These are phyloP conservation scores for Geranium brycei DNA, from an alignment of 345 rosid species.

Conservation along the genomic window DNA sequence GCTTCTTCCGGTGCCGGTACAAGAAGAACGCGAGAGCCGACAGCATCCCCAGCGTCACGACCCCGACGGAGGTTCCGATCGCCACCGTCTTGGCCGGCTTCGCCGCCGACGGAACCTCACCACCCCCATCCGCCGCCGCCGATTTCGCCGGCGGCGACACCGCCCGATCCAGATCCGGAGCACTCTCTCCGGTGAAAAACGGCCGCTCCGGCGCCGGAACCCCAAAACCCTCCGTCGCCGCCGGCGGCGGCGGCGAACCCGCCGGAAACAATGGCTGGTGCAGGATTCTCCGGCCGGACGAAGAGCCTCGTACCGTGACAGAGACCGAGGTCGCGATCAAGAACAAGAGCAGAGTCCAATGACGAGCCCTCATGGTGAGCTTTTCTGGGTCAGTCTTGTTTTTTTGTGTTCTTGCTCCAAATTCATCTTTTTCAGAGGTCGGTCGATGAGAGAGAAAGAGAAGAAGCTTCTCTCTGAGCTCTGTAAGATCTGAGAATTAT, in stretches of 20 bases:
- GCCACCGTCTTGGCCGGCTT: conserved; percentile 73
- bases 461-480: too few relatives aligned
- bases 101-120: conserved; percentile 46
- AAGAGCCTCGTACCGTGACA: conserved; percentile 3
- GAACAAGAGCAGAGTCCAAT: conserved; percentile 7
- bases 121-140: conserved; percentile 42
- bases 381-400: conserved; percentile 4
- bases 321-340: background rate
- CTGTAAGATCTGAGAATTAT: too few relatives aligned
- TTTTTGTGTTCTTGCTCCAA: conserved; percentile 8
- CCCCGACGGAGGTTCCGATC: conserved; percentile 72
- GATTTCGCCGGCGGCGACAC: conserved; percentile 29
- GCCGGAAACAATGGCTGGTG: conserved; percentile 84
- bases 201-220: conserved; percentile 62
- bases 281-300: conserved; percentile 43
- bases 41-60: conserved; percentile 88
- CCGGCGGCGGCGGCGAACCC: conserved; percentile 38
- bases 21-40: conserved; percentile 81
- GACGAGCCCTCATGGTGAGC: conserved; percentile 47
- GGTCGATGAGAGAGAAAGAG: conserved; percentile 18
- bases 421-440: conserved; percentile 27
- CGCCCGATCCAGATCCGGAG: conserved; percentile 28
- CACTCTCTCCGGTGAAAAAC: conserved; percentile 72
- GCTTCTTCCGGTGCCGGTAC: conserved; percentile 60
- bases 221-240: conserved; percentile 15